A percentile compares a stretch with the other conserved stretches of the same genome.
Conservation (phyloP, 495 filamentous ascomycete species). For the Podospora australis region DNA sequence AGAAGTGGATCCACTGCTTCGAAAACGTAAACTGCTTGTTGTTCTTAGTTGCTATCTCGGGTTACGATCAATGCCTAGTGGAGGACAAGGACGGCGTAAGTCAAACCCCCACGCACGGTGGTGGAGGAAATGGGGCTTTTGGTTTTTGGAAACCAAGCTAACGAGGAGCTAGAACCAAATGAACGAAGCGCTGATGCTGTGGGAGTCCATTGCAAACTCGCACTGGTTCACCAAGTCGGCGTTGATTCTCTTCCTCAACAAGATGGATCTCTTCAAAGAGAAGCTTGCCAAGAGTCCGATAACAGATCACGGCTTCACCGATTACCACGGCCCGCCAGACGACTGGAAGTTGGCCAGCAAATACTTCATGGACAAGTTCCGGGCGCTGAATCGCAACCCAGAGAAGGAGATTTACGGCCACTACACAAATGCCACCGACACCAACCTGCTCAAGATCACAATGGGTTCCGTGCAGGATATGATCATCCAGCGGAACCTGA, state of each 20-base stretch:
- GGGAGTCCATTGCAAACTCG: conserved; percentile 94
- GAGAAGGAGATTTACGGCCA: conserved; percentile 89
- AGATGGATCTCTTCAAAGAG: conserved; percentile 94
- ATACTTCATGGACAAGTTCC: conserved; percentile 89
- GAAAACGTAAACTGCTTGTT: conserved; percentile 91
- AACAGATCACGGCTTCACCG: conserved; percentile 80
- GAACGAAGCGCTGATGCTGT: conserved; percentile 97
- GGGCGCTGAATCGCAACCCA: conserved; percentile 74
- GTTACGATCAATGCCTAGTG: conserved; percentile 93
- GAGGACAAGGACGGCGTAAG: conserved; percentile 96
- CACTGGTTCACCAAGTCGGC: conserved; percentile 96
- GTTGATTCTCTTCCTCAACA: conserved; percentile 97
- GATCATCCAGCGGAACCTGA: conserved; percentile 97
- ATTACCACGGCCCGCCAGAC: conserved; percentile 58
- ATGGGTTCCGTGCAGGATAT: conserved; percentile 98
- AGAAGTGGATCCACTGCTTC: conserved; percentile 99
- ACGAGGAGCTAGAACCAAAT: conserved; percentile 79
- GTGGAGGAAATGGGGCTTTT: background rate
- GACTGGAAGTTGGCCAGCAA: conserved; percentile 59
- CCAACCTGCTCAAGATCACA: conserved; percentile 90
- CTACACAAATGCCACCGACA: conserved; percentile 92
- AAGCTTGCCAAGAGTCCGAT: conserved; percentile 79
- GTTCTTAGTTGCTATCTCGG: conserved; percentile 92
- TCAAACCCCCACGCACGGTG: conserved; percentile 8
- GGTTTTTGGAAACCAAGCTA: too few species aligned